These are phyloP conservation scores for Penicillium tannophilum DNA, from an alignment of 495 filamentous ascomycete species.

Conservation along the genomic window DNA sequence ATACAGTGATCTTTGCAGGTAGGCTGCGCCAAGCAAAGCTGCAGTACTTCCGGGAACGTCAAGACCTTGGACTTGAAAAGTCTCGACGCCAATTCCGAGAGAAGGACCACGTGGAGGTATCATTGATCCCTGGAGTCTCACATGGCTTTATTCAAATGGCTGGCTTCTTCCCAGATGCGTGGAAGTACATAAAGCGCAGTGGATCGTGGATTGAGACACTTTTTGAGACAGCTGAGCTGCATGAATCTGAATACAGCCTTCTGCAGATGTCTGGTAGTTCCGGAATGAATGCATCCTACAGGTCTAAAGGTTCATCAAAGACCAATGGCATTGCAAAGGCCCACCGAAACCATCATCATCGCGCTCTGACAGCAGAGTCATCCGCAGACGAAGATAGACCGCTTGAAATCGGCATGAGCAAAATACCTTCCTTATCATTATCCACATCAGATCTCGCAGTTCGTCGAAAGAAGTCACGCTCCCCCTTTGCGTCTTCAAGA, in stretches of 20 bases:
- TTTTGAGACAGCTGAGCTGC: conserved; percentile 56
- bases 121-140: conserved; percentile 80
- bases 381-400: conserved; percentile 78
- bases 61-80: conserved; percentile 62
- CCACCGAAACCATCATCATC: conserved; percentile 37
- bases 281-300: conserved; percentile 2
- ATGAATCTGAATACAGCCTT: conserved; percentile 27
- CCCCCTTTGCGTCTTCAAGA: conserved; percentile 21
- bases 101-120: conserved; percentile 76
- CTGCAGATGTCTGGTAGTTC: conserved; percentile 16
- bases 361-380: conserved; percentile 56
- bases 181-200: conserved; percentile 75
- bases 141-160: conserved; percentile 96
- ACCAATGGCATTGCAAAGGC: background rate
- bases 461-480: conserved; percentile 22
- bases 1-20: conserved; percentile 94
- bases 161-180: conserved; percentile 79
- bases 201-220: conserved; percentile 75
- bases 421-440: conserved; percentile 25
- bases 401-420: conserved; percentile 72
- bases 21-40: conserved; percentile 80
- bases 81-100: conserved; percentile 65
- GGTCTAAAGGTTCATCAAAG: background rate
- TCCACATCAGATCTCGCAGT: conserved; percentile 9
- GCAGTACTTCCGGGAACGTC: conserved; percentile 61